Base-by-base conservation (phyloP, 139 green algal species). In the Chlamydomonas sphaeroides region DNA sequence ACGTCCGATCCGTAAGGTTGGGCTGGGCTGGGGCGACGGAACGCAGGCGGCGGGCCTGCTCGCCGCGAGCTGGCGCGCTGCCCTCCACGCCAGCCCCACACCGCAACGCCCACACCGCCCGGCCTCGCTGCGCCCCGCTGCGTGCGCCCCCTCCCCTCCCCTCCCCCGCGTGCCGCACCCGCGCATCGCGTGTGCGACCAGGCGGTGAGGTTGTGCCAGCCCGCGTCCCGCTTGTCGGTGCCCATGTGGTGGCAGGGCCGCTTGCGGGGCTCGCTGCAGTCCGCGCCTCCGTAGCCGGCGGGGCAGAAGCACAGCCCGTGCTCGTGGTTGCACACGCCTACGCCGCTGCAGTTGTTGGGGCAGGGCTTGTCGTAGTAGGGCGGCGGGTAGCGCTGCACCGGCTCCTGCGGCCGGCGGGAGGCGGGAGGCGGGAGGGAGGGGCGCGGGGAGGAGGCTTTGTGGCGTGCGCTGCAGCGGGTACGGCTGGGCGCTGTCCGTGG, bases 211-310 rank as follows among this genome's bases (percentile, higher is more conserved):
- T 70, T 70, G 48, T 78, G 56, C 79, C 79, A 85, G 25, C 79
- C 79, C 57, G 56, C 65, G 33, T 85, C 80, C 36, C 69, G 32
- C 35, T 78, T 83, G 80, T 83, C 76, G 4, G 63, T 21, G 11
- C 80, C 85, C 49, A 88, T 90, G 67, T 86, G 73, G 20, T 71
- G 32, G 57, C 90, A 93, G 25, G 90, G 84, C 33, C 88, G 78
- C 78, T 79, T 79, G 53, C 83, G 42, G 8, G 84, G 77, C 56
- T 59, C 28, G 5, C 23, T 51, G 78, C 89, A 93, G 41, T 85
- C 85, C 17, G 81, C 61, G 0, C 89, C 89, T 5, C 76, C 83
- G 73, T 81, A 90, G 25, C 89, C 89, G 90, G 89, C 88, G 32
- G 85, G 85, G 78, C 88, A 91, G 41, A 84, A 68, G 49, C 88